Evolutionary conservation across 345 rosid genomes (phyloP).

Genomic region (Carallia pectinifolia): DNA sequence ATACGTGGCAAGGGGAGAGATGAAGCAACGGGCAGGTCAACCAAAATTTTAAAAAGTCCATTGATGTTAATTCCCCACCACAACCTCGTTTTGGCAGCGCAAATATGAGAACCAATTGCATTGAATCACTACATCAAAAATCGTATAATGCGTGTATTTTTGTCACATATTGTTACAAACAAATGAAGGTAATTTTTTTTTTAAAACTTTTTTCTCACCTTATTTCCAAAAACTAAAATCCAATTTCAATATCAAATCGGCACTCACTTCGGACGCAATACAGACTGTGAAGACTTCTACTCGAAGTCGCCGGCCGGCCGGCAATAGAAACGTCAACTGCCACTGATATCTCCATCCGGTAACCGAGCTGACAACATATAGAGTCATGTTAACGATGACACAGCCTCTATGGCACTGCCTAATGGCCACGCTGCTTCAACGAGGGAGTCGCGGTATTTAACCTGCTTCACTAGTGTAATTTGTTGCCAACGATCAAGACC

Average conservation of each 20-base stretch:
- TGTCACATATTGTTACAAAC: constrained; percentile 35
- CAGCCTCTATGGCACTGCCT: constrained; percentile 90
- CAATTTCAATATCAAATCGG: constrained; percentile 14
- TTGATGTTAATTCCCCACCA: too few relatives aligned
- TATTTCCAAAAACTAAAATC: constrained; percentile 32
- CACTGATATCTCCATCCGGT: neutral
- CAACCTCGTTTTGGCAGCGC: neutral
- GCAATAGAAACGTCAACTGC: neutral
- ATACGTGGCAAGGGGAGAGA: too few relatives aligned
- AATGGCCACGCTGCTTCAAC: constrained; percentile 97
- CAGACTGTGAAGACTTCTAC: neutral
- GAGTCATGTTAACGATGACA: constrained; percentile 38
- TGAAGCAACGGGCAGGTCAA: too few relatives aligned
- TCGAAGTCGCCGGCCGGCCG: neutral
- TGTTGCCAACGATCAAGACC: constrained; percentile 68
- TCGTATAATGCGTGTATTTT: constrained; percentile 10
- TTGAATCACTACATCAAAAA: constrained; percentile 27
- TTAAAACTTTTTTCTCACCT: neutral
- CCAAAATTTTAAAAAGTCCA: too few relatives aligned
- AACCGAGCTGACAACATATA: neutral
- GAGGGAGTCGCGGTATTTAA: constrained; percentile 48
- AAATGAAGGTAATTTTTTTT: constrained; percentile 29
- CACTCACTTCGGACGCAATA: constrained; percentile 8
- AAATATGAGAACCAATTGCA: constrained; percentile 32
- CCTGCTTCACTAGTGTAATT: constrained; percentile 70